Evolutionary conservation across 208 protist species (phyloP).

Genomic region (Lotmaria passim): DNA sequence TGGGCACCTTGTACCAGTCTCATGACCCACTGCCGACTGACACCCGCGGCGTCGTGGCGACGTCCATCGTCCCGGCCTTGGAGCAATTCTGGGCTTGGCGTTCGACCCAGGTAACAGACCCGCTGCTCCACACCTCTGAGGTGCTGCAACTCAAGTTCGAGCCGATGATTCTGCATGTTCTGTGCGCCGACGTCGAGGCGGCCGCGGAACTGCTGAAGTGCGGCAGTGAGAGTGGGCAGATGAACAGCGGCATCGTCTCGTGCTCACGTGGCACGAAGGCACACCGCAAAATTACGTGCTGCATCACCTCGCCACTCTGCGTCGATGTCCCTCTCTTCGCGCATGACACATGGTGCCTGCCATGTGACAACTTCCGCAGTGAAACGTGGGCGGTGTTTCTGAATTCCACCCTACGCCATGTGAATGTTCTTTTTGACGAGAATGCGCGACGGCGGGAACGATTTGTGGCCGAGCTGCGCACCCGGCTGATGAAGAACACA

Average conservation of each 20-base stretch:
- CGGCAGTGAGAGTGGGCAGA: conserved; percentile 75
- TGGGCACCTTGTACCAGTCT: conserved; percentile 69
- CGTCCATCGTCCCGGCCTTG: conserved; percentile 44
- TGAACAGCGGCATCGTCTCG: conserved; percentile 73
- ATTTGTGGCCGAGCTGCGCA: conserved; percentile 34
- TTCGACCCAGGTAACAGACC: conserved; percentile 12
- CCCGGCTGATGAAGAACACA: conserved; percentile 4
- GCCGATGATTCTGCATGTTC: conserved; percentile 85
- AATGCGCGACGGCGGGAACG: conserved; percentile 60
- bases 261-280: conserved; percentile 59
- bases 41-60: conserved; percentile 12
- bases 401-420: conserved; percentile 39
- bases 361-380: conserved; percentile 19
- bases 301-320: conserved; percentile 73
- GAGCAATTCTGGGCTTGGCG: conserved; percentile 55
- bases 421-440: conserved; percentile 67
- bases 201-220: conserved; percentile 70
- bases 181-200: conserved; percentile 62
- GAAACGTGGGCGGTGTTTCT: conserved; percentile 46
- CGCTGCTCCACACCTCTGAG: conserved; percentile 44
- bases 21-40: conserved; percentile 65
- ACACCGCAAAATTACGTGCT: conserved; percentile 78
- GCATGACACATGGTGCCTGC: conserved; percentile 52
- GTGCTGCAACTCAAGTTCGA: conserved; percentile 87
- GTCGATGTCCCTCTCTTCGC: conserved; percentile 69